Evolutionary conservation across 371 early-diverging fungal species (phyloP), one percentile per base, ranked within the genome.

Genomic region (Lichtheimia corymbifera): DNA sequence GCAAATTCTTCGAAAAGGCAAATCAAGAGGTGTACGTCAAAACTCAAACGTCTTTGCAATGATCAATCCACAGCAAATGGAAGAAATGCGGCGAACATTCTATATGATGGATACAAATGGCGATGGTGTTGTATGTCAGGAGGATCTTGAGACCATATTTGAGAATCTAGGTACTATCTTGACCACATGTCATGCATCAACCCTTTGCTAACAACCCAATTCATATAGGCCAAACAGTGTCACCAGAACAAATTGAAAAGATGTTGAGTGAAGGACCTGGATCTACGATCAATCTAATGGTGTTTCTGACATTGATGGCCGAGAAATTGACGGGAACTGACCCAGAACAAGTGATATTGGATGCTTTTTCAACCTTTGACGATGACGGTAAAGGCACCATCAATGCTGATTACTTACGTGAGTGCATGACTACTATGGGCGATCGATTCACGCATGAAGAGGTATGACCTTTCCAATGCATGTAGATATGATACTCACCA

Each of bases 31-130:
- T 55, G 88, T 87, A 58, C 91, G 98, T 57, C 96, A 98, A 71
- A 97, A 94, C 83, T 96, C 97, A 22, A 99, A 99, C 74, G 97
- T 99, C 24, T 99, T 99, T 80, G 94, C 95, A 50, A 97, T 97
- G 87, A 97, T 99, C 76, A 97, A 97, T 70, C 94, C 97, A 62
- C 88, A 91, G 58, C 98, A 99, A 75, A 95, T 99, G 51, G 90
- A 87, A 59, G 94, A 95, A 69, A 93, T 97, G 73, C 93, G 94
- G 71, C 96, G 97, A 68, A 95, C 95, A 27, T 99, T 99, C 74
- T 90, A 91, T 30, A 86, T 97, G 62, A 89, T 97, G 70, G 99
- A 97, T 65, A 90, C 88, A 63, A 93, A 97, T 66, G 82, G 86
- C 4, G 96, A 96, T 70, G 93, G 91, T 5, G 84, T 91, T 61